Evolutionary conservation across 2,329 filamentous ascomycete genomes (phyloP).

Genomic region (Trichophyton mentagrophytes): DNA sequence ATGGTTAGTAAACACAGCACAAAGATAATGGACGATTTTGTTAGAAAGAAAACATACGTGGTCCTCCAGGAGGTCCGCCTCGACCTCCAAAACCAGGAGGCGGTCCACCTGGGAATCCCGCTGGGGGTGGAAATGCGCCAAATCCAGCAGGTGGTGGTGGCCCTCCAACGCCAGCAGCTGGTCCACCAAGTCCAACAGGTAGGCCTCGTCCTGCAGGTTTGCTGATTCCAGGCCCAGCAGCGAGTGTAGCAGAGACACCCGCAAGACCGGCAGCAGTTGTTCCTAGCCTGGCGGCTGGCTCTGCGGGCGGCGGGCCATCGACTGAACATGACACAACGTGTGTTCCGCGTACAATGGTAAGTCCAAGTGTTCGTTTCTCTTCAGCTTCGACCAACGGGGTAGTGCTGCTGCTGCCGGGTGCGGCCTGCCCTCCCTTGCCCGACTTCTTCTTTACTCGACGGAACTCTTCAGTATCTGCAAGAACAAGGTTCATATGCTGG

Average conservation of each 20-base stretch:
- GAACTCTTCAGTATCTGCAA: slow-evolving; percentile 97
- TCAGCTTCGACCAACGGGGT: slow-evolving; percentile 68
- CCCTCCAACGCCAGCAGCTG: slow-evolving; percentile 75
- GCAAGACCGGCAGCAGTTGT: slow-evolving; percentile 55
- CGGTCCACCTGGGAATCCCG: slow-evolving; percentile 42
- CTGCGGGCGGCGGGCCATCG: slow-evolving; percentile 87
- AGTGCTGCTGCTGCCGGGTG: slow-evolving; percentile 35
- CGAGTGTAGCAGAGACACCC: slow-evolving; percentile 51
- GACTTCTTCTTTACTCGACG: slow-evolving; percentile 78
- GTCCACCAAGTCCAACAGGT: slow-evolving; percentile 73
- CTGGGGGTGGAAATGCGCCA: slow-evolving; percentile 35
- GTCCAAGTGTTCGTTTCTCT: slow-evolving; percentile 92
- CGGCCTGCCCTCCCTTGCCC: slow-evolving; percentile 49
- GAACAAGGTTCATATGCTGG: slow-evolving; percentile 97
- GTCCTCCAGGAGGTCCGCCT: slow-evolving; percentile 30
- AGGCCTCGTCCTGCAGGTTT: slow-evolving; percentile 78
- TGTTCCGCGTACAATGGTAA: slow-evolving; percentile 87
- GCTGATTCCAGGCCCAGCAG: slow-evolving; percentile 77
- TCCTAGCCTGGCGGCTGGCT: slow-evolving; percentile 80
- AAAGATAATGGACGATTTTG: neutral
- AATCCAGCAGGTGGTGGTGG: slow-evolving; percentile 52
- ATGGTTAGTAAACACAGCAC: slow-evolving; percentile 7
- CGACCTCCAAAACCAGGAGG: slow-evolving; percentile 40
- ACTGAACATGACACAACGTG: slow-evolving; percentile 91
- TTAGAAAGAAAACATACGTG: slow-evolving; percentile 34